Percentiles rank a stretch among this genome's conserved stretches.
Conservation (phyloP, 2,329 filamentous ascomycete genomes). For the Diaporthe vaccinii region DNA sequence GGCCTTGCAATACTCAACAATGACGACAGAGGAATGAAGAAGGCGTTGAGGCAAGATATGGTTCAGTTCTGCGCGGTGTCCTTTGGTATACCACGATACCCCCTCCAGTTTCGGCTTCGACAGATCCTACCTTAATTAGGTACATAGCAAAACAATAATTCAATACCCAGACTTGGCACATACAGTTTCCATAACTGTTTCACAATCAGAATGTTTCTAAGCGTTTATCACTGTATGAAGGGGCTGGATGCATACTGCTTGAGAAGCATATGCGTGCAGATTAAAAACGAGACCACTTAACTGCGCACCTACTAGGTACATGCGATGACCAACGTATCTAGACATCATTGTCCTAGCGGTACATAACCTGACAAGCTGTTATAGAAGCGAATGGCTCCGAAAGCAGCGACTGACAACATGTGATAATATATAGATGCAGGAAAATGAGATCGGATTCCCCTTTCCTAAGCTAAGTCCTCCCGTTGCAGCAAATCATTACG, state of each 20-base stretch:
- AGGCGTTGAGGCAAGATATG: not conserved
- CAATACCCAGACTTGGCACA: not conserved
- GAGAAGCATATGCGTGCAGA: no score
- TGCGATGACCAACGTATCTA: not conserved
- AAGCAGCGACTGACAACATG: not conserved
- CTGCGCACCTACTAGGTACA: no score
- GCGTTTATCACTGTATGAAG: no score
- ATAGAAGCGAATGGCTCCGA: not conserved
- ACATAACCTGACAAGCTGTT: not conserved
- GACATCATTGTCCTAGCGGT: not conserved
- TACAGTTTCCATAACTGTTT: not conserved
- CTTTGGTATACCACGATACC: slow-evolving; percentile 17
- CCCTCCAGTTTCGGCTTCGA: not conserved
- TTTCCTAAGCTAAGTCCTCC: not conserved
- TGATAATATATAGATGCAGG: not conserved
- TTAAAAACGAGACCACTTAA: no score
- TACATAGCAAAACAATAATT: not conserved
- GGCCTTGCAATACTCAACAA: no score
- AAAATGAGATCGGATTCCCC: not conserved
- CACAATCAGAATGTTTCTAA: not conserved
- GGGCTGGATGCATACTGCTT: no score
- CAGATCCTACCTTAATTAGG: not conserved
- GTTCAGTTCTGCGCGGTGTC: slow-evolving; percentile 2
- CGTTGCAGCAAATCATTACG: not conserved
- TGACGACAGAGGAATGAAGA: not conserved